Percentiles rank a stretch among this genome's conserved stretches.
These are phyloP conservation scores for Azolla pinnata DNA, from an alignment of 75 land plant genomes.

Conservation along the genomic window DNA sequence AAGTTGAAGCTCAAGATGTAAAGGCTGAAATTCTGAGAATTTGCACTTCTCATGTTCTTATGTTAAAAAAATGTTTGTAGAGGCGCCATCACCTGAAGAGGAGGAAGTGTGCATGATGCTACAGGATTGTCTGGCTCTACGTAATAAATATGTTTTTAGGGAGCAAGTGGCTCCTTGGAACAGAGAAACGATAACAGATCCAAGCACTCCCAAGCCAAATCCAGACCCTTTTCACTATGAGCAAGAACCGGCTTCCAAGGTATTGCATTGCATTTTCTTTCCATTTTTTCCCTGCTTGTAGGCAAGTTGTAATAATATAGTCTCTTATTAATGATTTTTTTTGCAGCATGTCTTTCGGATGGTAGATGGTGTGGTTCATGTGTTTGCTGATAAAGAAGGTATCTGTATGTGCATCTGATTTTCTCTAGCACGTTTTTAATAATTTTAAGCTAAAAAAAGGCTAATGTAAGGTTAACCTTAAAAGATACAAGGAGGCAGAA, in stretches of 20 bases:
- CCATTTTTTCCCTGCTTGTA: background rate
- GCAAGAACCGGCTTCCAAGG: constrained; percentile 39
- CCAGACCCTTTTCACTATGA: constrained; percentile 63
- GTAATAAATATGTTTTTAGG: constrained; percentile 65
- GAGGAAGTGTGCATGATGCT: constrained; percentile 61
- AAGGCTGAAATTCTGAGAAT: no score
- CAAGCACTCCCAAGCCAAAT: constrained; percentile 76
- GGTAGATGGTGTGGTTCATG: constrained; percentile 90
- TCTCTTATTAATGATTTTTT: constrained; percentile 1
- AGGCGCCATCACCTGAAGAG: constrained; percentile 76
- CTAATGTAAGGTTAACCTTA: no score
- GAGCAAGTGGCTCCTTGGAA: constrained; percentile 86
- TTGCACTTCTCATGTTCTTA: no score
- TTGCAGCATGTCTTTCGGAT: constrained; percentile 78
- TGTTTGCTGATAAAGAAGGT: constrained; percentile 67
- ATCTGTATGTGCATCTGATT: no score
- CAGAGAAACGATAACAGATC: constrained; percentile 67
- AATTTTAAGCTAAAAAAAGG: no score
- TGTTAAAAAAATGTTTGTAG: constrained; percentile 20
- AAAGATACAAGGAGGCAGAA: no score
- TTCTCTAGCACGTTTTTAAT: no score
- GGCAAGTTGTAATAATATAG: background rate
- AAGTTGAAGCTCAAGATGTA: no score
- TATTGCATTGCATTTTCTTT: background rate
- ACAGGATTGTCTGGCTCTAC: constrained; percentile 74